Conservation (phyloP, 2,329 filamentous ascomycete genomes). For the Colletotrichum endophyticum region DNA sequence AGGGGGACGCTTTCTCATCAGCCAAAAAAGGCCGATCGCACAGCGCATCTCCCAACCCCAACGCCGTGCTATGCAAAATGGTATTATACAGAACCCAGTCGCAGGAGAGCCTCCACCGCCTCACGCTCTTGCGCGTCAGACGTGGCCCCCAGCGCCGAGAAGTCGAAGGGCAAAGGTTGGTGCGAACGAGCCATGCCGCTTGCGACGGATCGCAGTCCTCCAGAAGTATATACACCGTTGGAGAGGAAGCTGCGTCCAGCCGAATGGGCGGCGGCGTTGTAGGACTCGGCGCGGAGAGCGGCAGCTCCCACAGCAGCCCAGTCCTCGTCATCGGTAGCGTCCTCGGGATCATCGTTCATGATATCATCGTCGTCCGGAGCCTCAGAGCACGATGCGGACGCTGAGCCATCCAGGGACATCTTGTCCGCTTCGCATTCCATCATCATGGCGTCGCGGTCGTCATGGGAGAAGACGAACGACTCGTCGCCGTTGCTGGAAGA, state of each 20-base stretch:
- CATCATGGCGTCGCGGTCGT: conserved; percentile 70
- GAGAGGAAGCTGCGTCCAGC: conserved; percentile 39
- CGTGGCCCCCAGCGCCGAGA: conserved; percentile 54
- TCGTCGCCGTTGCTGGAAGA: conserved; percentile 72
- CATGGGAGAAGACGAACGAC: conserved; percentile 78
- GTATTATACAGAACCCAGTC: conserved; percentile 79
- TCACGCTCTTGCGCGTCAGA: conserved; percentile 79
- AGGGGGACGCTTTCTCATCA: conserved; percentile 3
- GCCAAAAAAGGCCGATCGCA: conserved; percentile 5
- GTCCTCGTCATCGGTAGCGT: conserved; percentile 94
- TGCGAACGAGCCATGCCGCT: conserved; percentile 60
- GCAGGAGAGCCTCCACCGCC: conserved; percentile 80
- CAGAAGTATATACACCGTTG: conserved; percentile 54
- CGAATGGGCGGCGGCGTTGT: conserved; percentile 62
- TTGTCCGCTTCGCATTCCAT: conserved; percentile 89
- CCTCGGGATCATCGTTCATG: conserved; percentile 79
- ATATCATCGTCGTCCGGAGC: conserved; percentile 70
- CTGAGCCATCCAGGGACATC: conserved; percentile 82
- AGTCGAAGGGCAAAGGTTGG: conserved; percentile 54
- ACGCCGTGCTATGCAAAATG: conserved; percentile 59
- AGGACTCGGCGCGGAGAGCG: conserved; percentile 74
- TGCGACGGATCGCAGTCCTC: conserved; percentile 54
- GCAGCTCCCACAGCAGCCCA: conserved; percentile 91
- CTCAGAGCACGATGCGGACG: conserved; percentile 77
- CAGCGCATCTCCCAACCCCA: conserved; percentile 28